phyloP scores from a whole-genome alignment of 768 basidiomycete genomes.

The Cystobasidium tubakii region DNA sequence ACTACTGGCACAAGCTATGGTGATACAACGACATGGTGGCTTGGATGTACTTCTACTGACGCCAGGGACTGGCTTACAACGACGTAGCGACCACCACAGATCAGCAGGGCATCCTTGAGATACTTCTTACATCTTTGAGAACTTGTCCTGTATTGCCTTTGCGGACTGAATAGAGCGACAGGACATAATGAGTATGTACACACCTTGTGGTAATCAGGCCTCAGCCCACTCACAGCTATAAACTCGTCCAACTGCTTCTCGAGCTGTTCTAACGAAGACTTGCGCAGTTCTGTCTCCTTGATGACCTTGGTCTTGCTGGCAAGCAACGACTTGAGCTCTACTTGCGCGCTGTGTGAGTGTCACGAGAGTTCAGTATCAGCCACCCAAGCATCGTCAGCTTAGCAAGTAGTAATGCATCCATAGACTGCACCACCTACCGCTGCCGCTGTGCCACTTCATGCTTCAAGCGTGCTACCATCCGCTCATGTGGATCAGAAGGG shows the following conservation, averaged over 20 bases:
- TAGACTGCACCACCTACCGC: slow-evolving; percentile 57
- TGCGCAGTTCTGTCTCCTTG: slow-evolving; percentile 70
- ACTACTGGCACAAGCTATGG: no score
- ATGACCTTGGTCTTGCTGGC: slow-evolving; percentile 70
- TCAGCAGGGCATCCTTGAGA: not conserved
- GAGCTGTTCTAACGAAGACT: slow-evolving; percentile 66
- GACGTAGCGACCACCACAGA: no score
- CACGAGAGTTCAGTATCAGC: not conserved
- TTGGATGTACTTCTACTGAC: no score
- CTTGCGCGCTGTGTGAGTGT: slow-evolving; percentile 24
- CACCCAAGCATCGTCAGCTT: no score
- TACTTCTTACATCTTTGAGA: slow-evolving; percentile 9
- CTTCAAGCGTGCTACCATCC: slow-evolving; percentile 78
- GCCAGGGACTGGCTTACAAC: no score
- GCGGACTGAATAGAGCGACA: not conserved
- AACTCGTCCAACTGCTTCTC: slow-evolving; percentile 67
- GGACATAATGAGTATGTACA: not conserved
- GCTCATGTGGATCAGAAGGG: slow-evolving; percentile 67
- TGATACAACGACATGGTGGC: no score
- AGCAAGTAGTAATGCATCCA: not conserved
- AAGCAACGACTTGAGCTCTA: slow-evolving; percentile 57
- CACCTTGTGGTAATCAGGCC: not conserved
- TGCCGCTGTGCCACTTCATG: slow-evolving; percentile 84
- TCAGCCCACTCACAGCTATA: slow-evolving; percentile 36
- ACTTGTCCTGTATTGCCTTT: slow-evolving; percentile 33